phyloP scores from a whole-genome alignment of 2,329 filamentous ascomycete genomes.

The Coniochaeta sp. region DNA sequence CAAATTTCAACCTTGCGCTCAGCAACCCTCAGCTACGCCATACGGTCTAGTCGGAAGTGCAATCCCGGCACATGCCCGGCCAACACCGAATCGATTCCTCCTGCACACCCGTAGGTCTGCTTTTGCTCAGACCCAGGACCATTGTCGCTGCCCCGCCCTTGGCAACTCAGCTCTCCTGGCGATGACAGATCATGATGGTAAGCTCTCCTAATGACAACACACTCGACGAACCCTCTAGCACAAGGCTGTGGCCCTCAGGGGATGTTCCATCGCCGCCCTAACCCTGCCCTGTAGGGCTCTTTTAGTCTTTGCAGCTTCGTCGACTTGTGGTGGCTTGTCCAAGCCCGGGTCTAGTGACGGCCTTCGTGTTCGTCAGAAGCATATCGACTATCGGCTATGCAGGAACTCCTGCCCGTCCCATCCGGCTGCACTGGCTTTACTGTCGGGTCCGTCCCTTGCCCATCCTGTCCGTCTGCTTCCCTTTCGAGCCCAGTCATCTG shows the following conservation, averaged over 20 bases:
- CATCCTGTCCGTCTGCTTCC: background rate
- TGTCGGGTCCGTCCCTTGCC: too few relatives aligned
- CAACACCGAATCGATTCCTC: background rate
- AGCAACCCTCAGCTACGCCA: too few relatives aligned
- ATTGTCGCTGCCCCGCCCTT: too few relatives aligned
- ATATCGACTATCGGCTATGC: background rate
- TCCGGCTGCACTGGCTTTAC: background rate
- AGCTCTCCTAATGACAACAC: background rate
- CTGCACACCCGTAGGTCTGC: background rate
- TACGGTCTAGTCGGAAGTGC: background rate
- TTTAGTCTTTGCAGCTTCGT: background rate
- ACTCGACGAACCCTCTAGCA: background rate
- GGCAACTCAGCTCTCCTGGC: too few relatives aligned
- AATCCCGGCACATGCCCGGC: background rate
- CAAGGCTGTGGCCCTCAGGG: background rate
- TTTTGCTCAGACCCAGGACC: too few relatives aligned
- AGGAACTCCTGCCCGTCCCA: background rate
- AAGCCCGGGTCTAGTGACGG: background rate
- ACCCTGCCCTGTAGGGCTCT: background rate
- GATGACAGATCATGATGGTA: too few relatives aligned
- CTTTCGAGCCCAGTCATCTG: background rate
- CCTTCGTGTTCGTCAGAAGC: background rate
- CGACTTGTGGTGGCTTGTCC: too few relatives aligned
- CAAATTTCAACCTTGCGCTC: too few relatives aligned
- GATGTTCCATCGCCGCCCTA: background rate